Percentiles rank a stretch among this genome's conserved stretches.
Evolutionary conservation across 2,329 filamentous ascomycete species (phyloP).

Genomic region (Lachnellula occidentalis): DNA sequence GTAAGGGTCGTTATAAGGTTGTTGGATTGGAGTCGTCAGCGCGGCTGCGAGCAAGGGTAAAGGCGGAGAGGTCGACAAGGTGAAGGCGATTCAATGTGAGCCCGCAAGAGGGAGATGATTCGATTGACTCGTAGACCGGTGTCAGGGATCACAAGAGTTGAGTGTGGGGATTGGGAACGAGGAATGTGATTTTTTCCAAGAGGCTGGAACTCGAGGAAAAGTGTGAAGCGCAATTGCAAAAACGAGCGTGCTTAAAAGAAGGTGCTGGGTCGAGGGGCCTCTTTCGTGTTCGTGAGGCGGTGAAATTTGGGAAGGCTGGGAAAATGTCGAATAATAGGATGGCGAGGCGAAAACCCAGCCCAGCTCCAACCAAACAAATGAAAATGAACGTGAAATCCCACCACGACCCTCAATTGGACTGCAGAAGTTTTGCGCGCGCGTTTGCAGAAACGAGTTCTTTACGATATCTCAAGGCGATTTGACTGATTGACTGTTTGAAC

Average conservation of each 20-base stretch:
- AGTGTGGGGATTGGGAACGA: constrained; percentile 8
- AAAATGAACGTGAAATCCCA: not conserved
- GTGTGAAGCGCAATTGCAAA: not conserved
- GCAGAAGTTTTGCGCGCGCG: not conserved
- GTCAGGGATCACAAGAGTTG: constrained; percentile 1
- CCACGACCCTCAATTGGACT: not conserved
- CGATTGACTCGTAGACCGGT: constrained; percentile 5
- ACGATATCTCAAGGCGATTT: too few relatives aligned
- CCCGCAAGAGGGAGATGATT: constrained; percentile 10
- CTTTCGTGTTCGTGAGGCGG: not conserved
- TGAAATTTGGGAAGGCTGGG: constrained; percentile 4
- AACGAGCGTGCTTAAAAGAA: constrained; percentile 3
- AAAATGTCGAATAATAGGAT: not conserved
- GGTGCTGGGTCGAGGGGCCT: not conserved
- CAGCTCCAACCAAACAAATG: not conserved
- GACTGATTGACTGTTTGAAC: too few relatives aligned
- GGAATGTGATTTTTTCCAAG: constrained; percentile 3
- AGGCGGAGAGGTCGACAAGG: constrained; percentile 25
- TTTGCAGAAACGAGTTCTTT: too few relatives aligned
- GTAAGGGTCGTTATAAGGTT: constrained; percentile 32
- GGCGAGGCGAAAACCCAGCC: constrained; percentile 1
- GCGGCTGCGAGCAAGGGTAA: constrained; percentile 21
- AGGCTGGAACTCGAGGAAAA: constrained; percentile 5
- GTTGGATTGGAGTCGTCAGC: constrained; percentile 27
- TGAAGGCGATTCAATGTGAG: constrained; percentile 17